Evolutionary conservation across 768 basidiomycete genomes (phyloP), one percentile per base, ranked within the genome.

Genomic region (Rhizopogon rudus): DNA sequence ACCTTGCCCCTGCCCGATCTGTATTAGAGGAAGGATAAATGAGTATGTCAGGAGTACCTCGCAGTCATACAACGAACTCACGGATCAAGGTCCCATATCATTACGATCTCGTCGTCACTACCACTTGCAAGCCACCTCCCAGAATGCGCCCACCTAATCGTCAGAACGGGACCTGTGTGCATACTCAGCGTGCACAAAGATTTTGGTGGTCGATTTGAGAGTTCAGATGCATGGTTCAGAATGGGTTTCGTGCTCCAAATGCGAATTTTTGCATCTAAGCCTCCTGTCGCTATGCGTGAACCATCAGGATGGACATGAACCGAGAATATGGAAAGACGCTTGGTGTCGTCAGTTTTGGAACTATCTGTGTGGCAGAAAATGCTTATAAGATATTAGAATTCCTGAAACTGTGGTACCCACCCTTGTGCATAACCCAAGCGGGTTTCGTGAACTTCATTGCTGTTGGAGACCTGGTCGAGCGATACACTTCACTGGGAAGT

Each of bases 231-330:
- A 13, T 80, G 72, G 59, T 86, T 86, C n/a, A 98, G 75, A 61
- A 98, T 96, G 0, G 97, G 95, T 58, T 91, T 87, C 0, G 97
- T 98, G 58, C 90, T 91, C 96, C 96, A 99, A 72, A 99, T 92
- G 48, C 93, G 88, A 57, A 99, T 85, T 75, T 94, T 95, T 40
- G 92, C 88, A 69, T 99, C 96, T 52, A 99, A 79, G 2, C 95
- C 94, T 29, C 94, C 97, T 1, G 96, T 99, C n/a, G 97, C 96
- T 61, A 99, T 88, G 16, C 96, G 83, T 17, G 92, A 93, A 59
- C 91, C 91, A 65, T 99, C 96, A 0, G 96, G 96, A 63, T 98
- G 95, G 9, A 97, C 92, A 61, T 93, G 88, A 17, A 96, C 82
- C 7, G 92, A 90, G 77, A 93, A 98, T 61, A 98, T 94, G 20